Percentiles rank a stretch among this genome's conserved stretches.
Evolutionary conservation across 129 eudicot genomes (phyloP).

Genomic region (Saposhnikovia divaricata): DNA sequence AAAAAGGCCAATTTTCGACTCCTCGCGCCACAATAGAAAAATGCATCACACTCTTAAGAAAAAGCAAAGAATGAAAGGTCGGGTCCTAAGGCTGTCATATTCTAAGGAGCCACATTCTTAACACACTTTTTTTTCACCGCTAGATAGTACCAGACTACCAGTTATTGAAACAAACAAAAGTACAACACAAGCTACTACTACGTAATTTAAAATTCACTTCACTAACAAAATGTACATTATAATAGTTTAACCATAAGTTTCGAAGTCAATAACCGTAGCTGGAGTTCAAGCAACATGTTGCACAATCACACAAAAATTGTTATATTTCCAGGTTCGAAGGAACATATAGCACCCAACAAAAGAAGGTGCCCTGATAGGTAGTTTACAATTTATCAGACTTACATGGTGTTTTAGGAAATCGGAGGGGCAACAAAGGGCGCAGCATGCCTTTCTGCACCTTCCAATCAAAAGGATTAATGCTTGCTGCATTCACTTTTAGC

Average conservation of each 20-base stretch:
- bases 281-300: not conserved
- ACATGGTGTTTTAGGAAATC: slow-evolving; percentile 44
- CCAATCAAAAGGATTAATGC: slow-evolving; percentile 51
- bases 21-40: not conserved
- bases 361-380: too few relatives aligned
- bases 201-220: not conserved
- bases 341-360: not conserved
- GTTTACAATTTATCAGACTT: not conserved
- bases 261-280: not conserved
- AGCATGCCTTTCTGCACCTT: slow-evolving; percentile 39
- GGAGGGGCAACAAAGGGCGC: slow-evolving; percentile 40
- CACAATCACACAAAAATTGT: not conserved
- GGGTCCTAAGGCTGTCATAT: not conserved
- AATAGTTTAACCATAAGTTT: not conserved
- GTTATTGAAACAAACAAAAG: not conserved
- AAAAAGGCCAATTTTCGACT: not conserved
- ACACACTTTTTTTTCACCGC: not conserved
- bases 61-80: not conserved
- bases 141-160: not conserved
- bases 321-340: not conserved
- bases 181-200: not conserved
- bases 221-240: not conserved
- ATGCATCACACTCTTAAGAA: not conserved
- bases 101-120: not conserved
- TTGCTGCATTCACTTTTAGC: slow-evolving; percentile 42